These are phyloP conservation scores for Smallanthus sonchifolius DNA, from an alignment of 129 eudicot genomes.

Conservation along the genomic window DNA sequence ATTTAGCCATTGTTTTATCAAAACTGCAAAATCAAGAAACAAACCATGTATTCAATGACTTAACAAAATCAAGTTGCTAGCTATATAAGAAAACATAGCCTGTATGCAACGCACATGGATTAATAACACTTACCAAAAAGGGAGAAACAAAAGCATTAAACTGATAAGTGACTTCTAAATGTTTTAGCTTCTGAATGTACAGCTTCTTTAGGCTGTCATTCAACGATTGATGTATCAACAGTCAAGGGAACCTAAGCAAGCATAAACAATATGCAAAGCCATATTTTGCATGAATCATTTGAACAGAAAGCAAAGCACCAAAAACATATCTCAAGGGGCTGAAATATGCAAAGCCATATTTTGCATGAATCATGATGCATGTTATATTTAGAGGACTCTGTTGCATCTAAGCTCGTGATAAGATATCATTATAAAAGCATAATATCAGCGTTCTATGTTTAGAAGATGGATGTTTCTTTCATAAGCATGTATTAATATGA, in stretches of 20 bases:
- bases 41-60: too few species aligned
- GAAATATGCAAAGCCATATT: background rate
- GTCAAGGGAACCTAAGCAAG: constrained; percentile 47
- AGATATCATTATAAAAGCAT: constrained; percentile 4
- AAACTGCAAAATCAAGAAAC: too few species aligned
- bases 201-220: constrained; percentile 75
- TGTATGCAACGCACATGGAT: background rate
- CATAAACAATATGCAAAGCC: background rate
- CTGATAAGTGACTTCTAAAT: constrained; percentile 74
- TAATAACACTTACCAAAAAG: constrained; percentile 49
- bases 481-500: constrained; percentile 3
- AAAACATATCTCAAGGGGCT: background rate
- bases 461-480: background rate
- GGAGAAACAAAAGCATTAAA: constrained; percentile 91
- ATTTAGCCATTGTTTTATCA: too few species aligned
- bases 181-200: constrained; percentile 80
- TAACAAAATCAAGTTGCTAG: too few species aligned
- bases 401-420: background rate
- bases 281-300: background rate
- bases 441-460: background rate
- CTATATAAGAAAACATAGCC: too few species aligned
- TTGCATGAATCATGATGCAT: background rate
- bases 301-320: background rate
- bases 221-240: constrained; percentile 70
- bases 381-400: background rate